Percentiles rank a stretch among this genome's conserved stretches.
These are phyloP conservation scores for Diaporthe velutina DNA, from an alignment of 2,329 filamentous ascomycete species.

Conservation along the genomic window DNA sequence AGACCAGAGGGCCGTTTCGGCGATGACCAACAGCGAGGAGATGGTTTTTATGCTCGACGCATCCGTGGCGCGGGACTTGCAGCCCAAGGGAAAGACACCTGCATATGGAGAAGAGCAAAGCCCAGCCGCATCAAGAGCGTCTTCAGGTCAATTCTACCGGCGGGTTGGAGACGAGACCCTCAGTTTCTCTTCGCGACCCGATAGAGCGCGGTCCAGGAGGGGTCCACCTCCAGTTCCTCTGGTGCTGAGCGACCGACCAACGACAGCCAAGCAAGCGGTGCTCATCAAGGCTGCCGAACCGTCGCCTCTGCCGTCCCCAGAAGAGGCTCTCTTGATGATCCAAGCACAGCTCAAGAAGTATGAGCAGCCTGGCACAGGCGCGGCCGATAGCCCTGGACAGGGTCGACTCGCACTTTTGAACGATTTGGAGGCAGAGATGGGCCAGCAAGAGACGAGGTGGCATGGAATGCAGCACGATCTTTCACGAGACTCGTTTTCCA, in stretches of 20 bases:
- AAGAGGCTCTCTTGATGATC: constrained; percentile 62
- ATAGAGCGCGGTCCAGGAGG: constrained; percentile 60
- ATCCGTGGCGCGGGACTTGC: constrained; percentile 42
- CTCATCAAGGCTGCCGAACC: constrained; percentile 62
- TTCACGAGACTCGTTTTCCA: constrained; percentile 64
- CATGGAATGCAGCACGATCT: constrained; percentile 67
- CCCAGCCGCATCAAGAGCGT: constrained; percentile 41
- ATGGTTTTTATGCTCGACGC: constrained; percentile 61
- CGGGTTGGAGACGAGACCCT: constrained; percentile 71
- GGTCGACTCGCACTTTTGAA: constrained; percentile 63
- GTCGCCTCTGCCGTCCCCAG: constrained; percentile 66
- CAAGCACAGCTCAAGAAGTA: constrained; percentile 65
- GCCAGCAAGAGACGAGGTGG: constrained; percentile 71
- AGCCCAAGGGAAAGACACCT: neutral
- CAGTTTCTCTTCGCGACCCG: constrained; percentile 68
- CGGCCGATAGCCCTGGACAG: constrained; percentile 54
- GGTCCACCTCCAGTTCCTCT: constrained; percentile 70
- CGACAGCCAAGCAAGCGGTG: constrained; percentile 55
- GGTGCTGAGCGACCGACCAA: constrained; percentile 55
- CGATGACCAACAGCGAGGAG: constrained; percentile 48
- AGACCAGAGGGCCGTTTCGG: constrained; percentile 45
- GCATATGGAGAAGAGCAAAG: constrained; percentile 41
- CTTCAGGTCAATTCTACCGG: constrained; percentile 61
- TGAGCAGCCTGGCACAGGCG: constrained; percentile 55
- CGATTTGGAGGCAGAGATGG: constrained; percentile 73